phyloP scores from a whole-genome alignment of 2,329 filamentous ascomycete genomes.

The Fusarium sp. region DNA sequence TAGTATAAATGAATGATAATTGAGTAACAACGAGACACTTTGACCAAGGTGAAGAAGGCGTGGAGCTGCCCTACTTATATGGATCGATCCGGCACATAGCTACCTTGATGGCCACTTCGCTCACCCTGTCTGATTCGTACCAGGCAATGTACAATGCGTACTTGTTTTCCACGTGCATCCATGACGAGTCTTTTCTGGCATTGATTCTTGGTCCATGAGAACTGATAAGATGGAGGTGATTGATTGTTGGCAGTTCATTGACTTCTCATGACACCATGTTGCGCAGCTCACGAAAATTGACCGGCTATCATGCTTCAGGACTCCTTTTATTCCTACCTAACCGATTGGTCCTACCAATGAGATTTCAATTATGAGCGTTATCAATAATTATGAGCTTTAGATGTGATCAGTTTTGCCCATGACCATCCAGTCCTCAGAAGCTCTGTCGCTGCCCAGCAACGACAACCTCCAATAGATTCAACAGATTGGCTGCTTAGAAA shows the following conservation, averaged over 20 bases:
- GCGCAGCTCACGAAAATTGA: background rate
- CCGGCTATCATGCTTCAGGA: background rate
- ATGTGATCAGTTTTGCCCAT: background rate
- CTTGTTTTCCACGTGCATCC: conserved; percentile 2
- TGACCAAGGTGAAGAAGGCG: background rate
- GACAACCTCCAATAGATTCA: background rate
- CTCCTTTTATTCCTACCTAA: background rate
- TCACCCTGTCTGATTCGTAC: conserved; percentile 17
- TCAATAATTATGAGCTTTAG: background rate
- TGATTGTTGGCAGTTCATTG: background rate
- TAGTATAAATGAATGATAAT: conserved; percentile 39
- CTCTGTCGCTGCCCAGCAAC: background rate
- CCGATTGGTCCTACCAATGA: background rate
- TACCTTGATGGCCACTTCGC: conserved; percentile 30
- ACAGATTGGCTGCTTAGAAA: conserved; percentile 1
- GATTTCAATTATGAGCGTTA: background rate
- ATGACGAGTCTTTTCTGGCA: background rate
- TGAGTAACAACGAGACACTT: conserved; percentile 21
- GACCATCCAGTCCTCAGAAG: background rate
- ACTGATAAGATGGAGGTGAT: background rate
- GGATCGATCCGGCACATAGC: background rate
- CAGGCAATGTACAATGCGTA: conserved; percentile 7
- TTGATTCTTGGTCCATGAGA: background rate
- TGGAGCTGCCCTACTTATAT: conserved; percentile 16
- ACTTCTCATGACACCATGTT: background rate